Evolutionary conservation across 2,329 filamentous ascomycete genomes (phyloP), one percentile per base, ranked within the genome.

Genomic region (Epicoccum sorghinum): DNA sequence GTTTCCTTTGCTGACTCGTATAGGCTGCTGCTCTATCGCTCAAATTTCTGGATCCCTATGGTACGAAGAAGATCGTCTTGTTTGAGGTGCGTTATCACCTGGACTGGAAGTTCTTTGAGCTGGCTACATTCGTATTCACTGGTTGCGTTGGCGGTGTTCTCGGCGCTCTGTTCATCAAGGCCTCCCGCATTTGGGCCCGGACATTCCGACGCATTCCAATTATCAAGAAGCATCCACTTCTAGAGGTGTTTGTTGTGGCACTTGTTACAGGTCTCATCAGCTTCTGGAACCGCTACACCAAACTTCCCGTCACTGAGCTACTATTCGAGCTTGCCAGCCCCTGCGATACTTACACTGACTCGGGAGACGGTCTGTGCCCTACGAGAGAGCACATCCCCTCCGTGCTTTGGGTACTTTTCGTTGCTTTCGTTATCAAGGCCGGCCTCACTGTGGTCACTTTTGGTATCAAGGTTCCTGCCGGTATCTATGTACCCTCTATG

Each of bases 401-500:
- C 0, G 88, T 96, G 4, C 82, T 98, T 13, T 71, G 81, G 25
- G 89, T 87, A 51, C 80, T 99, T 0, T 78, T 89, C 10, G 75
- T 87, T 14, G 93, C 93, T 0, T 95, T 98, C 61, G 77, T 97
- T 24, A 89, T 98, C 78, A 99, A 99, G 72, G 89, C 91, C 0
- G 80, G 93, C 40, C 77, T 99, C 37, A 98, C 95, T 0, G 87
- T 89, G 40, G 88, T 97, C 61, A 96, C 93, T 0, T 98, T 98
- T 75, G 93, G 93, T 24, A 93, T 97, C 70, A 98, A 98, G 81
- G 87, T 98, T 0, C 95, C 95, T 8, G 92, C 93, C 1, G 95
- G 95, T 59, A 97, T 99, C 64, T 99, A 99, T 66, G 93, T 99
- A 1, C 95, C 95, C 3, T 97, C 93, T 65, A 99, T 99, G 95